Base-by-base conservation (phyloP, 2,329 filamentous ascomycete species). In the Dactylellina cionopaga region DNA sequence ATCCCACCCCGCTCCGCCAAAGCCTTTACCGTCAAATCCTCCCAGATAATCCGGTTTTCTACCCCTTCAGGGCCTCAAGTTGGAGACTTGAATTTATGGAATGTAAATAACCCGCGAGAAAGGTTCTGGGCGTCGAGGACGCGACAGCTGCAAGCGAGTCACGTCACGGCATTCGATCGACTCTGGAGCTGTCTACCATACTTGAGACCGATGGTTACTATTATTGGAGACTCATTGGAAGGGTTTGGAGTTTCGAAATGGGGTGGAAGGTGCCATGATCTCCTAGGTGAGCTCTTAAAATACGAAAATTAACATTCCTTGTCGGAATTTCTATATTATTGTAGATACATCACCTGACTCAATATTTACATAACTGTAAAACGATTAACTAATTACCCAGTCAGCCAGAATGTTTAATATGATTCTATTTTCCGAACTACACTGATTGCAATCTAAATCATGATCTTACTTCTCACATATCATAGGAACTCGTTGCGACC, bases 171-270 rank as follows among this genome's bases (percentile, higher is more conserved):
- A 0, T 85, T 88, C 54, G 90, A 95, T 80, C 84, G 91, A 0
- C 82, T 96, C 3, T 95, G 92, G 92, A 91, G 87, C 3, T 88
- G 85, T 74, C 81, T 95, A 3, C 92, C 92, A 0, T 95, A 89
- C 80, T 85, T 95, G 82, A 83, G 91, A 5, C 91, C 91, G 0
- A 80, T 95, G 49, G 86, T 86, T 7, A 93, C 91, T 0, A 89
- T 95, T 65, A 82, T 88, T 11, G 82, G 81, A 3, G 91, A 95
- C 79, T 87, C 85, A n/a, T 81, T 94, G 11, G 78, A 79, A 75
- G 86, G 86, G 63, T 78, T 82, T 47, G 85, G 90, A 78, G 82
- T 85, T 78, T 84, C 60, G 29, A 56, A 24, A 11, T 65, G 88
- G 77, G 88, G 90, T 76, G 83, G 90, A 52, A 81, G 87, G 65